Evolutionary conservation across 78 protist species (phyloP).

Genomic region (Neovahlkampfia damariscottae): DNA sequence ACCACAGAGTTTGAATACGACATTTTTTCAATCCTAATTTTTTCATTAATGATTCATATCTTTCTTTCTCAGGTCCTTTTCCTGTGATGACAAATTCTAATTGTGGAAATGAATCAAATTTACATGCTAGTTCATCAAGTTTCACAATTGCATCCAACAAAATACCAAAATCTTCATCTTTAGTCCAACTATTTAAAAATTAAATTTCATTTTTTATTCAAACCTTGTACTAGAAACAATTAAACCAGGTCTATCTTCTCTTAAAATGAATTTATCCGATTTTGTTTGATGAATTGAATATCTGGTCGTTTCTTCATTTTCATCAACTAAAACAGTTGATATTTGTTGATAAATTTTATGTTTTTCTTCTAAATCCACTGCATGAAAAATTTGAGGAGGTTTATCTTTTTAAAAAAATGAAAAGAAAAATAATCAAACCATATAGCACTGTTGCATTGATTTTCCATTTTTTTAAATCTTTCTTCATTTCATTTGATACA

Average conservation of each 20-base stretch:
- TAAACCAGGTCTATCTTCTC: slow-evolving; percentile 14
- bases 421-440: too few relatives aligned
- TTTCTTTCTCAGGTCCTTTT: slow-evolving; percentile 54
- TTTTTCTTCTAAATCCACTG: not conserved
- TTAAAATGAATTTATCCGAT: not conserved
- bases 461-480: not conserved
- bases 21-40: not conserved
- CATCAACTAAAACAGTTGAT: not conserved
- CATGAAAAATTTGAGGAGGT: not conserved
- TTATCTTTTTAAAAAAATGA: too few relatives aligned
- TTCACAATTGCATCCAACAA: slow-evolving; percentile 39
- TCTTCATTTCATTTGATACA: slow-evolving; percentile 58
- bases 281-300: not conserved
- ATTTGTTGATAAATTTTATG: not conserved
- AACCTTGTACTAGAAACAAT: slow-evolving; percentile 55
- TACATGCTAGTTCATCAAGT: slow-evolving; percentile 7
- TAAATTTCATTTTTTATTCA: too few relatives aligned
- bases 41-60: slow-evolving; percentile 12
- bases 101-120: not conserved
- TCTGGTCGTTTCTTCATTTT: not conserved
- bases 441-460: not conserved
- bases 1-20: slow-evolving; percentile 42
- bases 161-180: slow-evolving; percentile 78
- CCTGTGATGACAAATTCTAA: slow-evolving; percentile 55
- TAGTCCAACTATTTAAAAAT: too few relatives aligned